These are phyloP conservation scores for Lindgomyces ingoldianus DNA, from an alignment of 495 filamentous ascomycete species.

Conservation along the genomic window DNA sequence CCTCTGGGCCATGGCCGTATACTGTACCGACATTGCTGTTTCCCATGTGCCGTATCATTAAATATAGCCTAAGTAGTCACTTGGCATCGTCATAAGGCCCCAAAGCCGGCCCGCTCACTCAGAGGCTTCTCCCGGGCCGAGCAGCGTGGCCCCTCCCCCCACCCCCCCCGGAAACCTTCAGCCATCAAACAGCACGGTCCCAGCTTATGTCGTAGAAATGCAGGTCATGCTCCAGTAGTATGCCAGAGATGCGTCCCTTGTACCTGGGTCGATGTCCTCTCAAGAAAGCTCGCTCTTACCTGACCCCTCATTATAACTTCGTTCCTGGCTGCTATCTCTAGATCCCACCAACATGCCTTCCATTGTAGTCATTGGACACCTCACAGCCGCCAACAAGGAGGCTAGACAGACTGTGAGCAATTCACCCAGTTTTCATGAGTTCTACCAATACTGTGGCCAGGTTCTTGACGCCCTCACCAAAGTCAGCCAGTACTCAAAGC, in stretches of 20 bases:
- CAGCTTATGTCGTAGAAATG: too few species aligned
- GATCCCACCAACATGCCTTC: constrained; percentile 10
- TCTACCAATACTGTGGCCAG: neutral
- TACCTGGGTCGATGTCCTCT: neutral
- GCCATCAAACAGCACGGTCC: too few species aligned
- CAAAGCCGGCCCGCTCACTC: neutral
- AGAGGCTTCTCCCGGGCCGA: neutral
- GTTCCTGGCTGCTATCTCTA: neutral
- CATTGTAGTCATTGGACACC: constrained; percentile 21
- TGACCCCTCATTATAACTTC: neutral
- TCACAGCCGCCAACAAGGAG: constrained; percentile 10
- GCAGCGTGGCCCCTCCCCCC: too few species aligned
- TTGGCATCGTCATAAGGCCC: neutral
- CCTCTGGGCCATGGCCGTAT: too few species aligned
- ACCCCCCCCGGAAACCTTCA: neutral
- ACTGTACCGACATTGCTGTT: too few species aligned
- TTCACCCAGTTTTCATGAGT: neutral
- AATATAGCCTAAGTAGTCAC: too few species aligned
- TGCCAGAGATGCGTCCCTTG: too few species aligned
- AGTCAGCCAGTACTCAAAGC: constrained; percentile 13
- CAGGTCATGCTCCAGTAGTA: neutral
- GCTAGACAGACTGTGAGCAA: constrained; percentile 17
- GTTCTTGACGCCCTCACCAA: constrained; percentile 19
- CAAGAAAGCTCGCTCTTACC: neutral
- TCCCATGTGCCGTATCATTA: neutral